phyloP scores from a whole-genome alignment of 352 stramenopile genomes.

The Globisporangium sylvaticum region DNA sequence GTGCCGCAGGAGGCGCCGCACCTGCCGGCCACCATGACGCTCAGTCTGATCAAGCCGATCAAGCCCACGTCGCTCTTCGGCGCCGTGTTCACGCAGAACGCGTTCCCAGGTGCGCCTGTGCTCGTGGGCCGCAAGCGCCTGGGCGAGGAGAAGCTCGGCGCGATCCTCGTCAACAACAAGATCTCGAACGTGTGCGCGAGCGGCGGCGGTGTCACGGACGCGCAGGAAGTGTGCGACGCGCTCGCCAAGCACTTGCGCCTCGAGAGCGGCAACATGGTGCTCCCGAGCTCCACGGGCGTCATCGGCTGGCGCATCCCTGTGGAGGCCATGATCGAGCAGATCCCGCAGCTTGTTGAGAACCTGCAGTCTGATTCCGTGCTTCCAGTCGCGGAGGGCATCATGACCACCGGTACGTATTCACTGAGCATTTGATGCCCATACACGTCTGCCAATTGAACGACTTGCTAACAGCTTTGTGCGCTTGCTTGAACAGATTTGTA shows the following conservation, averaged over 20 bases:
- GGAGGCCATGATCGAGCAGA: conserved; percentile 80
- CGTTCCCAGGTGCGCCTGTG: conserved; percentile 88
- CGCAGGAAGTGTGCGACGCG: conserved; percentile 91
- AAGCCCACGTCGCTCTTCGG: conserved; percentile 84
- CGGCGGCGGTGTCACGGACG: conserved; percentile 89
- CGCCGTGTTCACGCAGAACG: conserved; percentile 90
- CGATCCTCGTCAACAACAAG: conserved; percentile 99
- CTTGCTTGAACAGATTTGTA: conserved; percentile 56
- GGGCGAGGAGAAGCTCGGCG: conserved; percentile 87
- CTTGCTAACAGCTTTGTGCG: background rate
- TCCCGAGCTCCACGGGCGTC: conserved; percentile 96
- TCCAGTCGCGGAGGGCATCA: conserved; percentile 94
- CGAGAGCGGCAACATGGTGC: conserved; percentile 75
- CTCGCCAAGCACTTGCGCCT: conserved; percentile 89
- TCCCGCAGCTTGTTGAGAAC: conserved; percentile 76
- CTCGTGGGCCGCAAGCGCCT: conserved; percentile 90
- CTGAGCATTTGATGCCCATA: background rate
- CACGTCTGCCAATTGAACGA: background rate
- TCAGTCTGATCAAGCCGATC: conserved; percentile 85
- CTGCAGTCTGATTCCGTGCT: conserved; percentile 93
- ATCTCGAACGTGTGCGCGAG: conserved; percentile 98
- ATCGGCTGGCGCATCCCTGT: conserved; percentile 98
- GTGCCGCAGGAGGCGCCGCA: conserved; percentile 77
- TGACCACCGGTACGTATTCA: conserved; percentile 89
- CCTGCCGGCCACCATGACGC: conserved; percentile 79